Evolutionary conservation across 2,329 filamentous ascomycete genomes (phyloP), one percentile per base, ranked within the genome.

Genomic region (Phaeophleospora eucalypticola): DNA sequence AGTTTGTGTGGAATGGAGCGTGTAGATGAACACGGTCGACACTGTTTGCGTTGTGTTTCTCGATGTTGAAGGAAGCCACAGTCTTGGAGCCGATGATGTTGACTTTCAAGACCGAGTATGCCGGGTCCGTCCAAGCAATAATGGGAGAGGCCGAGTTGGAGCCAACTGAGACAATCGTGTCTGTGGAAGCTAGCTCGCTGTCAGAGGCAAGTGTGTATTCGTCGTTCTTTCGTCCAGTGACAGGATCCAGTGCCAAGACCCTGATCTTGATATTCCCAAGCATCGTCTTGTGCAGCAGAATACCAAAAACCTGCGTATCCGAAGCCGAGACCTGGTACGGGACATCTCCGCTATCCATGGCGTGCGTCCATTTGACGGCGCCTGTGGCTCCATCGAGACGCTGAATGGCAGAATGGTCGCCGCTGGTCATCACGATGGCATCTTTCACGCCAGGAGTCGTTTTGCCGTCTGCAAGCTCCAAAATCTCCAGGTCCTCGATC

Each of bases 291-390:
- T 90, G 86, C 29, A 94, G 73, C 41, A 86, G 82, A 57, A 95
- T 78, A 55, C 90, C 82, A 66, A 87, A 93, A 49, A 93, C 75
- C 43, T 76, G 81, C 69, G 72, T 84, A 60, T 66, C 80, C 64
- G 75, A 90, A 71, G 72, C 83, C 72, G 76, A 88, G 73, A 77
- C 84, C 67, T 93, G 87, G 52, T 91, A 81, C 3, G 88, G 86
- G 21, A 80, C 63, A 61, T 90, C 86, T 52, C 81, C 81, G 64
- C 77, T 84, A 45, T 70, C 56, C 50, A 61, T 84, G 56, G 76
- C 79, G 62, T 82, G 83, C 63, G 89, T 85, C 91, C 93, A 97
- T 36, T 86, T 80, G 1, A 86, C 77, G 33, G 76, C 75, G 19
- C 93, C 91, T 36, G 83, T 81, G 24, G 76, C 74, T 0, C 86